These are phyloP conservation scores for Schwanniomyces pseudopolymorphus DNA, from an alignment of 805 yeast species.

Conservation along the genomic window DNA sequence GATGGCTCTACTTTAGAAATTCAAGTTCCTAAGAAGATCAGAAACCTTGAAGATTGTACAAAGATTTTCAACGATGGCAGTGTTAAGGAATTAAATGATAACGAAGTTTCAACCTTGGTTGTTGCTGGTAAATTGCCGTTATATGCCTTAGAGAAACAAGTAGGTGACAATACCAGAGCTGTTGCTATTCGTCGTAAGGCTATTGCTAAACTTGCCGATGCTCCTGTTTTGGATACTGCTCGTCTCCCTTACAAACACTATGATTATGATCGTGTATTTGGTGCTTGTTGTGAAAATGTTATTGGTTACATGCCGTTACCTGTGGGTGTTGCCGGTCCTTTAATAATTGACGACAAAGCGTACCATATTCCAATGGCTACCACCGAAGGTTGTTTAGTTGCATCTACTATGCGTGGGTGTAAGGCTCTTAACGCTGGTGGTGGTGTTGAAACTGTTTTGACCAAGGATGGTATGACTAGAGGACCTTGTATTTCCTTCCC, in stretches of 20 bases:
- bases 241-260: constrained; percentile 79
- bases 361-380: constrained; percentile 98
- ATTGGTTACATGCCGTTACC: constrained; percentile 96
- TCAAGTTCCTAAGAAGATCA: constrained; percentile 19
- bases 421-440: constrained; percentile 97
- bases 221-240: constrained; percentile 71
- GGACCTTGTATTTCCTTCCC: constrained; percentile 97
- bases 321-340: constrained; percentile 97
- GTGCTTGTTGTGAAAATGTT: constrained; percentile 99
- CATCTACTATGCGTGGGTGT: constrained; percentile 98
- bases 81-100: constrained; percentile 62
- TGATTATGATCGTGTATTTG: constrained; percentile 94
- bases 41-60: constrained; percentile 64
- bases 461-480: constrained; percentile 98
- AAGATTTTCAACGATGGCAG: constrained; percentile 68
- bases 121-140: constrained; percentile 79
- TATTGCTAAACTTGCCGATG: constrained; percentile 78
- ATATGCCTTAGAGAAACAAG: constrained; percentile 91
- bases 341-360: constrained; percentile 83
- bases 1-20: constrained; percentile 32
- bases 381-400: constrained; percentile 97
- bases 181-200: constrained; percentile 90
- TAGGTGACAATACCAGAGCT: constrained; percentile 87
- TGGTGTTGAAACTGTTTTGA: constrained; percentile 87
- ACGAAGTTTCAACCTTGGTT: constrained; percentile 72